These are phyloP conservation scores for barrel medic (Medicago truncatula) DNA, from an alignment of 306 rosid genomes.

Conservation along the genomic window MtrunA17r5.0-ANR NC_053047.1:17456501-17457000, in stretches of 20 bases:
- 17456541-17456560: neutral
- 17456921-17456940: neutral
- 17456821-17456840: neutral
- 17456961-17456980: neutral
- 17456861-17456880: neutral
- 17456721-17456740: neutral
- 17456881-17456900: constrained; percentile 9
- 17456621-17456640: neutral
- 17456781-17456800: neutral
- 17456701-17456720: neutral
- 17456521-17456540: constrained; percentile 10
- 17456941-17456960: neutral
- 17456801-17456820: no score
- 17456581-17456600: neutral
- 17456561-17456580: neutral
- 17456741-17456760: neutral
- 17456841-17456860: neutral
- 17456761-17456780: constrained; percentile 24
- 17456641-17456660: no score
- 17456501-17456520: no score
- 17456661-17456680: neutral
- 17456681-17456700: neutral
- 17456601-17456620: neutral
- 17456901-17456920: neutral
- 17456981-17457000: constrained; percentile 10